phyloP scores from a whole-genome alignment of 1,284 basidiomycete genomes.

The Spongispora temasekensis region DNA sequence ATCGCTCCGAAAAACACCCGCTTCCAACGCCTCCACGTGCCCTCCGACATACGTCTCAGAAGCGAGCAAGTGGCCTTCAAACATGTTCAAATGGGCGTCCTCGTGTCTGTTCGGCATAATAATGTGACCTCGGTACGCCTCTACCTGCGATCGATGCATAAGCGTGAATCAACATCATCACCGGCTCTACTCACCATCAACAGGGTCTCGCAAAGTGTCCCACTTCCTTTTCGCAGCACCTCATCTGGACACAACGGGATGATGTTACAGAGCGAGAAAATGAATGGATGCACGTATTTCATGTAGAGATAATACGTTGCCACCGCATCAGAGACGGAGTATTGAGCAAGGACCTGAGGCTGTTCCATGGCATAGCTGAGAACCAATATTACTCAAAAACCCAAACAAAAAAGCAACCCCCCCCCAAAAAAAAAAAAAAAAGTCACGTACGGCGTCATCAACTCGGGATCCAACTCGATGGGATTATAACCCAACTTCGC shows the following conservation, averaged over 20 bases:
- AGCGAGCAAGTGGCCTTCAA: conserved; percentile 93
- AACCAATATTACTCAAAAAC: conserved; percentile 1
- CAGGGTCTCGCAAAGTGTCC: conserved; percentile 96
- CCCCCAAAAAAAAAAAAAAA: not conserved
- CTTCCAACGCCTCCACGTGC: conserved; percentile 98
- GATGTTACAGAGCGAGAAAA: conserved; percentile 99
- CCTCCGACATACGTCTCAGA: conserved; percentile 99
- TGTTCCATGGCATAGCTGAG: conserved; percentile 93
- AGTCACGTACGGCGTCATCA: conserved; percentile 91
- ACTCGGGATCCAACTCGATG: conserved; percentile 96
- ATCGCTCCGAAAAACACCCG: conserved; percentile 97
- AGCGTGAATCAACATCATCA: conserved; percentile 1
- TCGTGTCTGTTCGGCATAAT: conserved; percentile 99
- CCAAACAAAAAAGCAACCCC: not conserved
- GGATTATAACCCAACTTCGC: conserved; percentile 97
- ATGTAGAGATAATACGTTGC: conserved; percentile 99
- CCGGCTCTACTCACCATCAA: conserved; percentile 77
- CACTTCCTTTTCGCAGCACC: conserved; percentile 93
- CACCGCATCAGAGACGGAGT: conserved; percentile 99
- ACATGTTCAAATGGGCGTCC: conserved; percentile 90
- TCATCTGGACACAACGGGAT: conserved; percentile 98
- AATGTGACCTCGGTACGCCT: conserved; percentile 89
- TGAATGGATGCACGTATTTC: conserved; percentile 99
- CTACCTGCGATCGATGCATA: conserved; percentile 62
- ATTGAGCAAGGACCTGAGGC: conserved; percentile 93